phyloP scores from a whole-genome alignment of 75 land plant genomes.

The Ceratopteris richardii region DNA sequence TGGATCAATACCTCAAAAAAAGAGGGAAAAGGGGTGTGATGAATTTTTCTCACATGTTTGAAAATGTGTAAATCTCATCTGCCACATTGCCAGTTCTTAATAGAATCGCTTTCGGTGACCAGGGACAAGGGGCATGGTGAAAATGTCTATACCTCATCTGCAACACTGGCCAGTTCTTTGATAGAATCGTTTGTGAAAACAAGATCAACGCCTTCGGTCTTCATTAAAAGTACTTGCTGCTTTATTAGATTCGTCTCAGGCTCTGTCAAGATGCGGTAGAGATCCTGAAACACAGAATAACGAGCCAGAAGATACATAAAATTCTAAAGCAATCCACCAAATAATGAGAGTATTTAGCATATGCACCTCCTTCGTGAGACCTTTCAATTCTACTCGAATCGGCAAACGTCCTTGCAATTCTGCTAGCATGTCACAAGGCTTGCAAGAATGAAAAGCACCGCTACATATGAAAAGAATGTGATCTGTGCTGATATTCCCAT shows the following conservation, averaged over 20 bases:
- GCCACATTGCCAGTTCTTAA: no score
- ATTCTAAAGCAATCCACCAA: no score
- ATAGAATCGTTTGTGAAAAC: slow-evolving; percentile 32
- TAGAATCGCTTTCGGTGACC: no score
- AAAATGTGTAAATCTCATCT: no score
- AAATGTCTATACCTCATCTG: slow-evolving; percentile 40
- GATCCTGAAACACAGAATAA: slow-evolving; percentile 18
- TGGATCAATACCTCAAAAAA: no score
- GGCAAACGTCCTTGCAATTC: slow-evolving; percentile 37
- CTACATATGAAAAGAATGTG: slow-evolving; percentile 39
- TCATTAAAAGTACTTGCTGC: slow-evolving; percentile 31
- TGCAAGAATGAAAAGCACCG: slow-evolving; percentile 38
- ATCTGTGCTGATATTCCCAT: slow-evolving; percentile 36
- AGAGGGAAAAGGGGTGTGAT: no score
- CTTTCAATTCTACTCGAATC: slow-evolving; percentile 35
- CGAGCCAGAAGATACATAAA: no score
- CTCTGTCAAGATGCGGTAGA: slow-evolving; percentile 35
- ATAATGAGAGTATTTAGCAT: not conserved
- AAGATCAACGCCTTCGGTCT: slow-evolving; percentile 27
- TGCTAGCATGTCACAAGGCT: slow-evolving; percentile 37
- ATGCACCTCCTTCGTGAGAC: slow-evolving; percentile 25
- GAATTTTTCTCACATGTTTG: no score
- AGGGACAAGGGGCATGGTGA: no score
- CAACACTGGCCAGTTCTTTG: slow-evolving; percentile 28
- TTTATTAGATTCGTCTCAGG: slow-evolving; percentile 33